phyloP scores from a whole-genome alignment of 805 yeast genomes.

The Diddensiella caesifluorescens region DNA sequence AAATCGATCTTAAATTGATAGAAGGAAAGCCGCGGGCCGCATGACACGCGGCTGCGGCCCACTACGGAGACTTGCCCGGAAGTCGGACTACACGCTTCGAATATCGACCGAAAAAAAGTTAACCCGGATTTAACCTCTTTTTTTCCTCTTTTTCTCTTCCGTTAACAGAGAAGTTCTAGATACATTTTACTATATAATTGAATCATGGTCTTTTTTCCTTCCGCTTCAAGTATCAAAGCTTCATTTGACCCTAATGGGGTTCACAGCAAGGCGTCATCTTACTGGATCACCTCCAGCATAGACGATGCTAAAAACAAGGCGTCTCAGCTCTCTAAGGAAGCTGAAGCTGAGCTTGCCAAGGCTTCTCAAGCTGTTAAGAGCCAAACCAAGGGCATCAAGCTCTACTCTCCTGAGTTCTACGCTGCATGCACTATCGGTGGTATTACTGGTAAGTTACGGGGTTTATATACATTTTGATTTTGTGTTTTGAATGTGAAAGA shows the following conservation, averaged over 20 bases:
- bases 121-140: not conserved
- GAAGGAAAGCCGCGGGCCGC: not conserved
- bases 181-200: not conserved
- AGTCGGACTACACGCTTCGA: not conserved
- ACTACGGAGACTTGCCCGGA: not conserved
- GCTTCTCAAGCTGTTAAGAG: constrained; percentile 27
- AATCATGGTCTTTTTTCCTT: constrained; percentile 36
- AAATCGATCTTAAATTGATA: not conserved
- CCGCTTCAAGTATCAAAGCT: constrained; percentile 33
- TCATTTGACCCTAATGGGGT: constrained; percentile 36
- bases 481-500: too few relatives aligned
- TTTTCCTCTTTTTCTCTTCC: not conserved
- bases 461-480: too few relatives aligned
- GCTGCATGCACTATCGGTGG: constrained; percentile 75
- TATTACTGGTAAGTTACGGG: constrained; percentile 34
- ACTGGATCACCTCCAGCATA: constrained; percentile 32
- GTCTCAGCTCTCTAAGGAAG: constrained; percentile 25
- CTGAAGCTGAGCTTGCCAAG: constrained; percentile 33
- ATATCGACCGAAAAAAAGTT: not conserved
- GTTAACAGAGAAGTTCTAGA: not conserved
- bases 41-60: not conserved
- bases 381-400: constrained; percentile 29
- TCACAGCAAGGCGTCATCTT: constrained; percentile 23
- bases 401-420: constrained; percentile 60
- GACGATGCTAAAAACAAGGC: constrained; percentile 27